Conservation (phyloP, 768 basidiomycete genomes). For the Boletellus sp. region DNA sequence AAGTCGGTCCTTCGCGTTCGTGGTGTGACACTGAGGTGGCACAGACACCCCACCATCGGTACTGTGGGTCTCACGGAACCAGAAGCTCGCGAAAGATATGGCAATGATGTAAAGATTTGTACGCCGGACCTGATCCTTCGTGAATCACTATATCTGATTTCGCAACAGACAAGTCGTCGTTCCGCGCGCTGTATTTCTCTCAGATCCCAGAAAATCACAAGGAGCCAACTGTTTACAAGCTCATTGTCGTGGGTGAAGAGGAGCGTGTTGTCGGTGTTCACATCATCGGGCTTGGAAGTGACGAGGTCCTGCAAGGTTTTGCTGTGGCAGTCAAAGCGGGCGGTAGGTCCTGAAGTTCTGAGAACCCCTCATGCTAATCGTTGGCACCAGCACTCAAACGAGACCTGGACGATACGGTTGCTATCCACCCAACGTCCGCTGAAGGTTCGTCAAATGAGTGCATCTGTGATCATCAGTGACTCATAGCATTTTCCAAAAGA, state of each 20-base stretch:
- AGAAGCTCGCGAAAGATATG: constrained; percentile 83
- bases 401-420: constrained; percentile 85
- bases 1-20: constrained; percentile 32
- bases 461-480: constrained; percentile 1
- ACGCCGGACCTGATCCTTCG: constrained; percentile 30
- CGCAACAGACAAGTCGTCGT: constrained; percentile 68
- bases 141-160: neutral
- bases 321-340: constrained; percentile 98
- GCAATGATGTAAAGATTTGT: constrained; percentile 90
- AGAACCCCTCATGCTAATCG: constrained; percentile 3
- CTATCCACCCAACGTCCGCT: constrained; percentile 86
- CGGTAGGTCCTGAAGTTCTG: constrained; percentile 32
- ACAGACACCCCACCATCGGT: constrained; percentile 91
- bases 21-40: constrained; percentile 2
- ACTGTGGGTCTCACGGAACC: constrained; percentile 94
- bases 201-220: constrained; percentile 89
- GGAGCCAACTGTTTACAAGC: constrained; percentile 92
- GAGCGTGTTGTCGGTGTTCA: constrained; percentile 97
- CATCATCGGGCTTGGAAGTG: constrained; percentile 86
- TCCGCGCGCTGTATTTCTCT: constrained; percentile 87
- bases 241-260: constrained; percentile 81
- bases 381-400: constrained; percentile 57
- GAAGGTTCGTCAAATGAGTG: constrained; percentile 53
- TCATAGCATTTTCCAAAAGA: constrained; percentile 35
- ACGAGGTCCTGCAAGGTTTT: constrained; percentile 95